Evolutionary conservation across 169 alveolate genomes (phyloP).

Genomic region (Plasmodium fragile): DNA sequence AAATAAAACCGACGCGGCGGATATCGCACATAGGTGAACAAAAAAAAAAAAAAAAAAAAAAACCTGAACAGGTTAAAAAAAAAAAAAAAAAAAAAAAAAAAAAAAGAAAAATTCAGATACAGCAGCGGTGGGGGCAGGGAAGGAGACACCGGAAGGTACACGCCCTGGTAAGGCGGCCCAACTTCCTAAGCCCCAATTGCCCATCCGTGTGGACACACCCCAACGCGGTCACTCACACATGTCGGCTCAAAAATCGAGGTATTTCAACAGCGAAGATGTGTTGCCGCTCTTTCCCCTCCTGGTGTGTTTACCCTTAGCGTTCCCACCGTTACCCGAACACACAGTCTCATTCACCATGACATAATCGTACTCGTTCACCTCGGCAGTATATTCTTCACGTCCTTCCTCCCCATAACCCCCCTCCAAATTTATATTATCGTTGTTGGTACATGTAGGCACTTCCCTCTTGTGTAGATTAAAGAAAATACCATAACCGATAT

Average conservation of each 20-base stretch:
- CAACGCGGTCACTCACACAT: neutral
- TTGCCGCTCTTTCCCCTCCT: constrained; percentile 12
- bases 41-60: neutral
- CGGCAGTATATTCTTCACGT: neutral
- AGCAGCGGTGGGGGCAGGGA: neutral
- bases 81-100: constrained; percentile 9
- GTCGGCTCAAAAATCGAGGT: constrained; percentile 29
- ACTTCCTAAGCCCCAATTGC: neutral
- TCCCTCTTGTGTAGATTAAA: constrained; percentile 34
- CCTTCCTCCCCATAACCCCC: neutral
- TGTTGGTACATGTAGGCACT: neutral
- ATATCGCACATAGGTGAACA: neutral
- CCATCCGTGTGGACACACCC: too few species aligned
- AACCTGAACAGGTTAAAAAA: neutral
- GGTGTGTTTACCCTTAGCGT: neutral
- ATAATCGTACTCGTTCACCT: constrained; percentile 21
- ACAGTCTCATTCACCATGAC: constrained; percentile 36
- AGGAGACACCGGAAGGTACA: neutral
- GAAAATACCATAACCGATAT: constrained; percentile 70
- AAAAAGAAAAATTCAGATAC: neutral
- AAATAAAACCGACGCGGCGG: neutral
- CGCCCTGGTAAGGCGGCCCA: neutral
- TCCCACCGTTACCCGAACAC: neutral
- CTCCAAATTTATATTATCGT: constrained; percentile 1
- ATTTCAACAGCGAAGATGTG: constrained; percentile 46